Conservation (phyloP, 1,139 yeast species). For the Hemisphaericaspora subhashii region DNA sequence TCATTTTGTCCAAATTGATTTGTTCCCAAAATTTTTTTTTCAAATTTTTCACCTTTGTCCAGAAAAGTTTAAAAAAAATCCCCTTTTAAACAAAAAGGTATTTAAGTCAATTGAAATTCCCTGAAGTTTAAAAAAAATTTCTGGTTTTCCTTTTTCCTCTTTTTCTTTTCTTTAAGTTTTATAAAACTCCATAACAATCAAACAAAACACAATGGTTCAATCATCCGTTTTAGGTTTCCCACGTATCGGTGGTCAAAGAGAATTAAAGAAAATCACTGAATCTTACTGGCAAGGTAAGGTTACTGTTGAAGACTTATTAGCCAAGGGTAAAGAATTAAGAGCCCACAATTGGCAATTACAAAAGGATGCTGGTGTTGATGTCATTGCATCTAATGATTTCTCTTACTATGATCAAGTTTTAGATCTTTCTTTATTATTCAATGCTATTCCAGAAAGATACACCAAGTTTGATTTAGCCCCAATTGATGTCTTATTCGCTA, state of each 20-base stretch:
- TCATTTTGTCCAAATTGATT: neutral
- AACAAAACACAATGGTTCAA: constrained; percentile 67
- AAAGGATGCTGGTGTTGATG: constrained; percentile 94
- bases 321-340: constrained; percentile 94
- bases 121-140: constrained; percentile 1
- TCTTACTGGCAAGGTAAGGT: constrained; percentile 98
- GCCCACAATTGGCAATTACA: constrained; percentile 97
- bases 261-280: constrained; percentile 97
- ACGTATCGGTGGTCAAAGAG: constrained; percentile 99
- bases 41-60: neutral
- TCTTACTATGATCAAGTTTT: constrained; percentile 97
- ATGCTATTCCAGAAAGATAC: constrained; percentile 96
- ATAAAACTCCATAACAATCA: constrained; percentile 4
- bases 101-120: constrained; percentile 7
- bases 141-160: constrained; percentile 5
- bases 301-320: constrained; percentile 79
- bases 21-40: constrained; percentile 2
- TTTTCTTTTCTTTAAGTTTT: constrained; percentile 5
- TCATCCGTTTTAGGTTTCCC: constrained; percentile 99
- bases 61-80: neutral
- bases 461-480: constrained; percentile 86
- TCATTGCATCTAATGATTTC: constrained; percentile 97
- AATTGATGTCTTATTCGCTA: constrained; percentile 92
- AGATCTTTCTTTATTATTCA: constrained; percentile 89
- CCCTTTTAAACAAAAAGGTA: neutral